Evolutionary conservation across 192 early-diverging fungal genomes (phyloP).

Genomic region (Phlyctochytrium planicorne): DNA sequence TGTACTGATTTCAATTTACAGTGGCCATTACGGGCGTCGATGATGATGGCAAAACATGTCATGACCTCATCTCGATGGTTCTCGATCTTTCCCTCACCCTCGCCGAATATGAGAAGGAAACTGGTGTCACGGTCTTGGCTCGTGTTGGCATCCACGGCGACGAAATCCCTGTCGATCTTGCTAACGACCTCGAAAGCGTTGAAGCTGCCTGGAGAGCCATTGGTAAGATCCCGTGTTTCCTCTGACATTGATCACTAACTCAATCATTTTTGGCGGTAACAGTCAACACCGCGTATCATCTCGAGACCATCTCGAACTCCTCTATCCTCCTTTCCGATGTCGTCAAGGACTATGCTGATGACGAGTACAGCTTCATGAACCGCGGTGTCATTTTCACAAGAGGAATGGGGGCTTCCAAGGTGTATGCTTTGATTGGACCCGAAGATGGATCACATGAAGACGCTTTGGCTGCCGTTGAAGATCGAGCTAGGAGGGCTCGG

Average conservation of each 20-base stretch:
- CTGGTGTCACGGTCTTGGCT: slow-evolving; percentile 11
- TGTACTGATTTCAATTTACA: background rate
- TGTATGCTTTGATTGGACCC: slow-evolving; percentile 4
- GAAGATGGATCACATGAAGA: background rate
- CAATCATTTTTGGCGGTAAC: background rate
- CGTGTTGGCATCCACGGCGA: slow-evolving; percentile 23
- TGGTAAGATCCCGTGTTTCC: background rate
- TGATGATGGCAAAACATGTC: slow-evolving; percentile 10
- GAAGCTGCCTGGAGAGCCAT: slow-evolving; percentile 18
- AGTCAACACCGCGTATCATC: slow-evolving; percentile 26
- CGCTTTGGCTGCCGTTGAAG: background rate
- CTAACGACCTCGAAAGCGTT: slow-evolving; percentile 3
- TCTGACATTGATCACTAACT: background rate
- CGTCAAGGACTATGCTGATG: background rate
- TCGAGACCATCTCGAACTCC: slow-evolving; percentile 14
- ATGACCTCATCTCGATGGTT: slow-evolving; percentile 15
- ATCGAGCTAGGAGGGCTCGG: background rate
- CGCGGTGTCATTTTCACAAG: slow-evolving; percentile 10
- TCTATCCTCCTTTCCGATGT: slow-evolving; percentile 17
- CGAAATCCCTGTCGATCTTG: background rate
- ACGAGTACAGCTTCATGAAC: background rate
- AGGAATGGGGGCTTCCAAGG: slow-evolving; percentile 17
- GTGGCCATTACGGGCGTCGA: slow-evolving; percentile 14
- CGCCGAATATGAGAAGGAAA: slow-evolving; percentile 18
- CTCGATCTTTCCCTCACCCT: slow-evolving; percentile 21